Evolutionary conservation across 208 protist species (phyloP).

Genomic region (Herpetomonas muscarum): DNA sequence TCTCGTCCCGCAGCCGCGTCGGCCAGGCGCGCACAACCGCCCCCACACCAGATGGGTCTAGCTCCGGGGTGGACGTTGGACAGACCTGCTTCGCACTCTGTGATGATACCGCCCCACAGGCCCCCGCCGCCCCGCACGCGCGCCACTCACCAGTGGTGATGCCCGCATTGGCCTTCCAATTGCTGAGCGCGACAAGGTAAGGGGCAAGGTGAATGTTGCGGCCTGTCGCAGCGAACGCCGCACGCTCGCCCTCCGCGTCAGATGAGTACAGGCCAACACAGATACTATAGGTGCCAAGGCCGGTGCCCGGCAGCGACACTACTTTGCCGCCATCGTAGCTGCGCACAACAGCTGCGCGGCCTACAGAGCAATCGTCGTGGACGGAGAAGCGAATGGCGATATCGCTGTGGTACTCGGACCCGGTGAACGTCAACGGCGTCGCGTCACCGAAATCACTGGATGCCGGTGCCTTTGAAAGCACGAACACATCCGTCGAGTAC

Average conservation of each 20-base stretch:
- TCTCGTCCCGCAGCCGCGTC: slow-evolving; percentile 29
- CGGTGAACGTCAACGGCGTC: slow-evolving; percentile 13
- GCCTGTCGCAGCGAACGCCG: slow-evolving; percentile 34
- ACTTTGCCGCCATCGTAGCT: slow-evolving; percentile 16
- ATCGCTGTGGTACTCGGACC: slow-evolving; percentile 10
- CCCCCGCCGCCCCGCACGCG: slow-evolving; percentile 31
- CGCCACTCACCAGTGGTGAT: slow-evolving; percentile 27
- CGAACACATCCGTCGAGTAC: slow-evolving; percentile 22
- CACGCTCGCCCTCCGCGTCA: slow-evolving; percentile 16
- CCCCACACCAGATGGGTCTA: not conserved
- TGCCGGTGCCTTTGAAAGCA: slow-evolving; percentile 23
- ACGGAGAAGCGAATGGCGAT: slow-evolving; percentile 30
- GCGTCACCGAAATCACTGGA: slow-evolving; percentile 15
- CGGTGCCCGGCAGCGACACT: slow-evolving; percentile 17
- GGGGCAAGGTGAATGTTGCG: slow-evolving; percentile 18
- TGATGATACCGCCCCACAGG: slow-evolving; percentile 27
- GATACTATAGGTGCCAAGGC: slow-evolving; percentile 26
- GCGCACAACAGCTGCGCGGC: slow-evolving; percentile 20
- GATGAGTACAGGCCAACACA: slow-evolving; percentile 24
- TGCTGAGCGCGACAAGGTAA: slow-evolving; percentile 20
- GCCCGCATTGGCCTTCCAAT: slow-evolving; percentile 35
- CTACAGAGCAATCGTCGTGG: slow-evolving; percentile 31
- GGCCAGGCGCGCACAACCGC: slow-evolving; percentile 18
- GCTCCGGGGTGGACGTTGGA: not conserved
- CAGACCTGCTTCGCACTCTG: slow-evolving; percentile 35